Conservation (phyloP, 148 eudicot species). For the Rhododendron vialii region DNA sequence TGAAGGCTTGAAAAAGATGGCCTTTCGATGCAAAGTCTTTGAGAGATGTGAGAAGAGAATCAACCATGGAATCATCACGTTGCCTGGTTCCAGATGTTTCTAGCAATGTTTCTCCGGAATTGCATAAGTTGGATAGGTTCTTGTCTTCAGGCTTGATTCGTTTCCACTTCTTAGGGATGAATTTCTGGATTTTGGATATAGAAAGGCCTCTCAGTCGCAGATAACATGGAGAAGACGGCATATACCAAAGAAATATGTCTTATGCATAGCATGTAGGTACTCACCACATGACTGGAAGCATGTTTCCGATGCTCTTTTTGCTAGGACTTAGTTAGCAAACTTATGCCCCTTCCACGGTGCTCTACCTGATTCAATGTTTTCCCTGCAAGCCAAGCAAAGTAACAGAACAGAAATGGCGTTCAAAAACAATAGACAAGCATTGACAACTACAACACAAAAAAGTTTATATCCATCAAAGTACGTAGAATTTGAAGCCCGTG, state of each 20-base stretch:
- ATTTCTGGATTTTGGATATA: conserved; percentile 31
- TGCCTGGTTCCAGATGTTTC: conserved; percentile 8
- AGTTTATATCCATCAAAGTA: not conserved
- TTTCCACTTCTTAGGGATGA: conserved; percentile 56
- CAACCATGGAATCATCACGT: conserved; percentile 40
- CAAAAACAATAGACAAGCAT: not conserved
- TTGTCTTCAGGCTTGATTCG: conserved; percentile 21
- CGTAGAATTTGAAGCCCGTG: not conserved
- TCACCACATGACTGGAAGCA: conserved; percentile 11
- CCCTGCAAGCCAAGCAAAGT: not conserved
- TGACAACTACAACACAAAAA: not conserved
- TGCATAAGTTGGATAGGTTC: conserved; percentile 9
- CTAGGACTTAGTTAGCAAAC: not conserved
- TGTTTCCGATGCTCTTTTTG: not conserved
- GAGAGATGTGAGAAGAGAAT: conserved; percentile 42
- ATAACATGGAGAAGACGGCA: conserved; percentile 31
- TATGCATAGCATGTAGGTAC: not conserved
- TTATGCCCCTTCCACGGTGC: not conserved
- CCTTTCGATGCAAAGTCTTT: conserved; percentile 50
- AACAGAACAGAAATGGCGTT: not conserved
- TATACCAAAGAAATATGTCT: not conserved
- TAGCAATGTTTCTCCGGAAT: conserved; percentile 4
- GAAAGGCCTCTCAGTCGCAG: conserved; percentile 27
- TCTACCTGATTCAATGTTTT: not conserved
- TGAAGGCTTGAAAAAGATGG: conserved; percentile 50